Conservation (phyloP, 1,139 yeast genomes). For the Pichia sorboxylosa region DNA sequence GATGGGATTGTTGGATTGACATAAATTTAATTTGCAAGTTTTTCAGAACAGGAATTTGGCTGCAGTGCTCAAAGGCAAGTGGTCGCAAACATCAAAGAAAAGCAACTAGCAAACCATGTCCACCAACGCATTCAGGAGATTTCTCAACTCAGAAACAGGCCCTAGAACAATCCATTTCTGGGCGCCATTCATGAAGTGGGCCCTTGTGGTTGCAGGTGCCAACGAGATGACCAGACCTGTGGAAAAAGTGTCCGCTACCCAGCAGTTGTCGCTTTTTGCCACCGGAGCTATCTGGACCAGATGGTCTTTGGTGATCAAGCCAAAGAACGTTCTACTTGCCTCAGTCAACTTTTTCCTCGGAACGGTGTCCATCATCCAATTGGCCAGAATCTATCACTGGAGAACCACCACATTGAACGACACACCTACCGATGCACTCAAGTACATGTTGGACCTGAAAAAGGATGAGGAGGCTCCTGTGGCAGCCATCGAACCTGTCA, state of each 20-base stretch:
- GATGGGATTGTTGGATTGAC: too few relatives aligned
- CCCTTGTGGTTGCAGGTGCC: slow-evolving; percentile 81
- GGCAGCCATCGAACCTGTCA: not conserved
- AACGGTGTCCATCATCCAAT: slow-evolving; percentile 78
- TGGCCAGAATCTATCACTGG: slow-evolving; percentile 56
- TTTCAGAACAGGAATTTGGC: not conserved
- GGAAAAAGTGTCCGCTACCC: slow-evolving; percentile 83
- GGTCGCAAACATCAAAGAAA: not conserved
- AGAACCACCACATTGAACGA: slow-evolving; percentile 37
- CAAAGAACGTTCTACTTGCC: slow-evolving; percentile 78
- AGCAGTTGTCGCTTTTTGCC: slow-evolving; percentile 77
- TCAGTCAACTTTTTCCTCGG: slow-evolving; percentile 92
- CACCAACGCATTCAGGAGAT: slow-evolving; percentile 49
- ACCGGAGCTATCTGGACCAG: slow-evolving; percentile 97
- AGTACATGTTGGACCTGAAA: slow-evolving; percentile 31
- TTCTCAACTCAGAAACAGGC: slow-evolving; percentile 80
- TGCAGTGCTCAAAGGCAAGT: not conserved
- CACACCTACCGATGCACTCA: slow-evolving; percentile 39
- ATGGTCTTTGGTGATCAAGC: slow-evolving; percentile 91
- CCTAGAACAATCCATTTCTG: slow-evolving; percentile 94
- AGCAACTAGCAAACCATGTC: slow-evolving; percentile 8
- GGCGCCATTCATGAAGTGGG: slow-evolving; percentile 71
- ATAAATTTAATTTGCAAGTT: not conserved
- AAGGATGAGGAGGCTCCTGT: not conserved
- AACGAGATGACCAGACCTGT: slow-evolving; percentile 84